phyloP scores from a whole-genome alignment of 176 grass and related monocot species.

The Avena eriantha region DNA sequence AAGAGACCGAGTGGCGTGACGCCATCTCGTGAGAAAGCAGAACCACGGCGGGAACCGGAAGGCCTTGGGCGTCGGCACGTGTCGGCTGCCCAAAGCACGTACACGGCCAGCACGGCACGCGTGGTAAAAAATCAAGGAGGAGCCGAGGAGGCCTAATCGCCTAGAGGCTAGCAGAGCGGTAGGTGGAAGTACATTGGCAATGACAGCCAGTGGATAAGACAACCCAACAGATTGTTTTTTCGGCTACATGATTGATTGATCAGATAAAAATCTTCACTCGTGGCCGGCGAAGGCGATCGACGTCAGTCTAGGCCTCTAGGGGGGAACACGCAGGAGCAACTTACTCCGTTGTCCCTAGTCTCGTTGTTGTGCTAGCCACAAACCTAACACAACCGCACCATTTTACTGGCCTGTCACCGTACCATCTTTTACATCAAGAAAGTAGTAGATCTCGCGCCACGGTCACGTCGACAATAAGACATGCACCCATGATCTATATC shows the following conservation, averaged over 20 bases:
- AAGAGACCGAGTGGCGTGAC: neutral
- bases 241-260: too few species aligned
- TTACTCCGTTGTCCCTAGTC: neutral
- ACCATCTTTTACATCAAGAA: neutral
- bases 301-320: too few species aligned
- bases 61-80: conserved; percentile 11
- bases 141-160: neutral
- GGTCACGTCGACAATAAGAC: neutral
- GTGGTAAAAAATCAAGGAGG: neutral
- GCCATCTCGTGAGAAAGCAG: neutral
- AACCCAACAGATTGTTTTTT: too few species aligned
- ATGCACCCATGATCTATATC: neutral
- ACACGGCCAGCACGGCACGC: neutral
- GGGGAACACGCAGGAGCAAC: too few species aligned
- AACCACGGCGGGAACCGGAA: neutral
- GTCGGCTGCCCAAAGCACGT: neutral
- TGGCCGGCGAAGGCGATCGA: too few species aligned
- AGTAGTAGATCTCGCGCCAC: neutral
- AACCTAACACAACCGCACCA: neutral
- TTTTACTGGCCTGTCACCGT: neutral
- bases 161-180: neutral
- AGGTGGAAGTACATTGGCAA: conserved; percentile 8
- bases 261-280: too few species aligned
- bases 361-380: neutral
- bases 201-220: neutral